Base-by-base conservation (phyloP, 192 early-diverging fungal genomes). In the Coemansia sp. region DNA sequence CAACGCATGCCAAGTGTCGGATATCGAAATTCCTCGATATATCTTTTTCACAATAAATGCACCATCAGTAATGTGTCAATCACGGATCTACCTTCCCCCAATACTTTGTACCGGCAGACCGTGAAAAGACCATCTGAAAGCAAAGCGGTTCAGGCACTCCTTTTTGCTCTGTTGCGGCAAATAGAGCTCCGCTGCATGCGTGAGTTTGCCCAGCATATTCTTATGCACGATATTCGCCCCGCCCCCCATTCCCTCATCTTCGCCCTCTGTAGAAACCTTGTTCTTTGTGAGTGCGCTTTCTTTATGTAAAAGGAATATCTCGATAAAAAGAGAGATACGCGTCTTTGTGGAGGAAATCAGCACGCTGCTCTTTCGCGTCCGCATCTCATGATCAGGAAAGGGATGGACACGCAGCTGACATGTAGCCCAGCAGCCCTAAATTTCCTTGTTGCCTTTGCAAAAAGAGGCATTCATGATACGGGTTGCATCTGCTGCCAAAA, bases 11-110 rank as follows among this genome's bases (percentile, higher is more conserved):
- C 52, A 54, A 54, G 52, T 54, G 52, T 54, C 52, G 52, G 52
- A 54, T 54, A 54, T 54, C 52, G 52, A 54, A 54, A 54, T 20
- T 54, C 25, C 25, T 29, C 52, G 52, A 14, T 54, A 20, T 54
- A 54, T 29, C 7, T 23, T 54, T 54, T 54, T 25, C 9, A 54
- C 9, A 9, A 20, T 25, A 54, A 54, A 54, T 15, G 9, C 25
- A 32, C 45, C 17, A 17, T 48, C 45, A 48, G 3, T 19, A 48
- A 14, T 5, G 45, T 17, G 15, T 17, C 15, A 17, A 48, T 48
- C 19, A 48, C 17, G n/a, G 45, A 48, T 48, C 17, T 48, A 5
- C 45, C 1, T 29, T 29, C 29, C 45, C 45, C 19, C 45, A 48
- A 19, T 0, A 0, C 7, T 48, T 6, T 48, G 6, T 11, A 7